Conservation (phyloP, 768 basidiomycete genomes). For the Boletus edulis region DNA sequence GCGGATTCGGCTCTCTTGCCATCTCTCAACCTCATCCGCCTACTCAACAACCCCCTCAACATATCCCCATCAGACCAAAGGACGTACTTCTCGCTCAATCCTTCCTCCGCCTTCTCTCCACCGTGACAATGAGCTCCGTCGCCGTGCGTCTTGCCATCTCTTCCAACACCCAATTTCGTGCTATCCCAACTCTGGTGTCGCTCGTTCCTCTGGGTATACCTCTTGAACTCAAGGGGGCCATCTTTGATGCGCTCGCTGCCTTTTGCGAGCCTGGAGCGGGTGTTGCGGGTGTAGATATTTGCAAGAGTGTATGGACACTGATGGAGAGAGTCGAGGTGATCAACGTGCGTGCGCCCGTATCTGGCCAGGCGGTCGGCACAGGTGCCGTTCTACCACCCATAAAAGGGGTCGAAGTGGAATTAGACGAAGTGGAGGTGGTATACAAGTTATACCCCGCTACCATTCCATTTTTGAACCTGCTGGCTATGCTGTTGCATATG, state of each 20-base stretch:
- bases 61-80: slow-evolving; percentile 53
- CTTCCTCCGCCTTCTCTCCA: slow-evolving; percentile 79
- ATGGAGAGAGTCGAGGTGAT: slow-evolving; percentile 86
- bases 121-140: slow-evolving; percentile 71
- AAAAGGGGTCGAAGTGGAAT: slow-evolving; percentile 81
- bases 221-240: slow-evolving; percentile 84
- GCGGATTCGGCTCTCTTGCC: slow-evolving; percentile 29
- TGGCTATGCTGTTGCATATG: slow-evolving; percentile 80
- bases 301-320: slow-evolving; percentile 76
- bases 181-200: slow-evolving; percentile 74
- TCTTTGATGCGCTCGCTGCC: slow-evolving; percentile 77
- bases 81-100: slow-evolving; percentile 78
- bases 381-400: slow-evolving; percentile 45
- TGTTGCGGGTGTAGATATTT: slow-evolving; percentile 69
- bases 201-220: slow-evolving; percentile 81
- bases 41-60: slow-evolving; percentile 40
- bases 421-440: slow-evolving; percentile 83
- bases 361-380: slow-evolving; percentile 23
- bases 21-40: slow-evolving; percentile 28
- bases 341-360: slow-evolving; percentile 56
- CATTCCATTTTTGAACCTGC: slow-evolving; percentile 80
- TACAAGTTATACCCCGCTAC: slow-evolving; percentile 84
- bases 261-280: slow-evolving; percentile 85
- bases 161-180: slow-evolving; percentile 74
- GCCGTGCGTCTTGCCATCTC: slow-evolving; percentile 77